A percentile compares a stretch with the other conserved stretches of the same genome.
These are phyloP conservation scores for Aspergillus sp. DNA, from an alignment of 2,329 filamentous ascomycete genomes.

Conservation along the genomic window DNA sequence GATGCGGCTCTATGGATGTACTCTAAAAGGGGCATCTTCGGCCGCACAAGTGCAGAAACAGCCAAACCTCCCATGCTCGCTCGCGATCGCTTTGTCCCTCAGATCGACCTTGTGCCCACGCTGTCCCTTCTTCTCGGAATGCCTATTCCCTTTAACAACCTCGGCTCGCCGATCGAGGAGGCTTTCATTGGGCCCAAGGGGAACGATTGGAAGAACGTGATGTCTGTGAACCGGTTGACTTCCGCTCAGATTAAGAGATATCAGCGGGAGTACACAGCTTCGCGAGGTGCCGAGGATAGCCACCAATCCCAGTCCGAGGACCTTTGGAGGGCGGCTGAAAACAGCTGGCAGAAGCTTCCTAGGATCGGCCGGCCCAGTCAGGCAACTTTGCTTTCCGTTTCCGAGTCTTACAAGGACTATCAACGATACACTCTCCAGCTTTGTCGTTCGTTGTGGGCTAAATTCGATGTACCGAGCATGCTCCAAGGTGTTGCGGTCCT, in stretches of 20 bases:
- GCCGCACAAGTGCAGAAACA: slow-evolving; percentile 66
- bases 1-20: slow-evolving; percentile 99
- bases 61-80: slow-evolving; percentile 64
- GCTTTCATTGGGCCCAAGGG: slow-evolving; percentile 75
- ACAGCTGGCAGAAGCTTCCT: slow-evolving; percentile 51
- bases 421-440: slow-evolving; percentile 75
- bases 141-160: slow-evolving; percentile 93
- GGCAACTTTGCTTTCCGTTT: slow-evolving; percentile 46
- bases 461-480: slow-evolving; percentile 89
- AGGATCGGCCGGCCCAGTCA: slow-evolving; percentile 42
- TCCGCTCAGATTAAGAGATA: slow-evolving; percentile 88
- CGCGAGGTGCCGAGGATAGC: slow-evolving; percentile 66
- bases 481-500: slow-evolving; percentile 73
- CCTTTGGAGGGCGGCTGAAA: slow-evolving; percentile 63
- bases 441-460: slow-evolving; percentile 85
- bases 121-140: slow-evolving; percentile 83
- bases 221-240: slow-evolving; percentile 72
- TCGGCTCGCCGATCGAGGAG: slow-evolving; percentile 90
- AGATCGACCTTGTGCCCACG: slow-evolving; percentile 95
- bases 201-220: slow-evolving; percentile 74
- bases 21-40: slow-evolving; percentile 82
- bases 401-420: slow-evolving; percentile 67
- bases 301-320: slow-evolving; percentile 57
- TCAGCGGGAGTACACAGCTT: slow-evolving; percentile 76
- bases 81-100: slow-evolving; percentile 70